Evolutionary conservation across 1,284 basidiomycete species (phyloP).

Genomic region (Rhodotorula mucilaginosa): DNA sequence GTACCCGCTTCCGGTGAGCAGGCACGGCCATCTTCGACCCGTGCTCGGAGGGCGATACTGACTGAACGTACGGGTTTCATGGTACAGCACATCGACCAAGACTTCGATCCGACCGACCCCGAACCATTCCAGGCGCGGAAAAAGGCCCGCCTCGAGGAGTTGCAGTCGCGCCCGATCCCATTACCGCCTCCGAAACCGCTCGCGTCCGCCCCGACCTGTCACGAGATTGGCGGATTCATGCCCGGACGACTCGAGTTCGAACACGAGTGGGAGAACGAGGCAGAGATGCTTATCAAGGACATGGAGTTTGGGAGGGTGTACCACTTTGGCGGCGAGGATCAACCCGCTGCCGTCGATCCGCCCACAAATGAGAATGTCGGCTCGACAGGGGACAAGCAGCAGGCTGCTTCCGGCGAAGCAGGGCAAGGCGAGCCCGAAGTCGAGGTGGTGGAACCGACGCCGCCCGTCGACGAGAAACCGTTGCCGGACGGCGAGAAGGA

Average conservation of each 20-base stretch:
- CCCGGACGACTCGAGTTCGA: slow-evolving; percentile 97
- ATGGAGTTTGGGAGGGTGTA: slow-evolving; percentile 88
- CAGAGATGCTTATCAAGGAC: slow-evolving; percentile 92
- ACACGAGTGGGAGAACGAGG: slow-evolving; percentile 79
- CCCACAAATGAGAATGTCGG: neutral
- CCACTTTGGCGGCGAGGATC: slow-evolving; percentile 77
- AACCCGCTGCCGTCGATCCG: slow-evolving; percentile 53
- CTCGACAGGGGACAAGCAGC: neutral
- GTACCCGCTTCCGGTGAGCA: slow-evolving; percentile 71
- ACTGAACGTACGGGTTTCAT: no score
- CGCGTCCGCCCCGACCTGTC: slow-evolving; percentile 89
- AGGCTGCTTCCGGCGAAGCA: slow-evolving; percentile 43
- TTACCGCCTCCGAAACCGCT: slow-evolving; percentile 61
- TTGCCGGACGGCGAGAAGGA: slow-evolving; percentile 58
- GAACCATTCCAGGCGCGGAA: slow-evolving; percentile 83
- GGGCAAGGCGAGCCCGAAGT: slow-evolving; percentile 32
- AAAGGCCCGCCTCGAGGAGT: slow-evolving; percentile 71
- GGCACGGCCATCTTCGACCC: neutral
- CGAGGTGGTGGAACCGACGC: neutral
- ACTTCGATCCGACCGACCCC: slow-evolving; percentile 63
- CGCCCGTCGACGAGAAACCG: slow-evolving; percentile 8
- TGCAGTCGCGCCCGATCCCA: slow-evolving; percentile 52
- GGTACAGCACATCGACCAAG: slow-evolving; percentile 61
- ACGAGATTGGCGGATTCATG: slow-evolving; percentile 90
- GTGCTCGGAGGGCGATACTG: neutral